Conservation (phyloP, 2,329 filamentous ascomycete species). For the Nemania abortiva region DNA sequence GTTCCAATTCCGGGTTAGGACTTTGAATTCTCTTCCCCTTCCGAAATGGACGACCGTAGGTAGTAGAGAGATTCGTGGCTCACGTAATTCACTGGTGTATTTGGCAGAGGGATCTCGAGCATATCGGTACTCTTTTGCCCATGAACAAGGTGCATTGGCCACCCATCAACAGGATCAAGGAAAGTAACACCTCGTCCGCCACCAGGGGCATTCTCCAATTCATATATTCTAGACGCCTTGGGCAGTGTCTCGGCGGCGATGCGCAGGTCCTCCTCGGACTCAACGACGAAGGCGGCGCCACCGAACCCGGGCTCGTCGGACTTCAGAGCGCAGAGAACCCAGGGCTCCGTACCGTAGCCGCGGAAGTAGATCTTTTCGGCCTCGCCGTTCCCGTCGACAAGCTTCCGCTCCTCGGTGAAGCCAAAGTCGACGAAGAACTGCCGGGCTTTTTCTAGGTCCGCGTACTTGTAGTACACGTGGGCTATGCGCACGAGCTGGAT, state of each 20-base stretch:
- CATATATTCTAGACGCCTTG: conserved; percentile 61
- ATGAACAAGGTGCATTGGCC: conserved; percentile 68
- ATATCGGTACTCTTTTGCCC: conserved; percentile 61
- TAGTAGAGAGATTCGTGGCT: conserved; percentile 23
- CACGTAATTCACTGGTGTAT: conserved; percentile 61
- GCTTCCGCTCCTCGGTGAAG: conserved; percentile 55
- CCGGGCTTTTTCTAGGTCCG: conserved; percentile 56
- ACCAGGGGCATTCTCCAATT: conserved; percentile 63
- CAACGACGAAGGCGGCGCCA: conserved; percentile 69
- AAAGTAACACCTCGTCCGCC: conserved; percentile 66
- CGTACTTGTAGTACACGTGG: conserved; percentile 63
- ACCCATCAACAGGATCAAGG: conserved; percentile 66
- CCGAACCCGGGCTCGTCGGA: conserved; percentile 64
- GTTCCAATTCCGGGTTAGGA: not conserved
- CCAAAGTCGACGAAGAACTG: conserved; percentile 63
- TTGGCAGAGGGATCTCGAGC: conserved; percentile 54
- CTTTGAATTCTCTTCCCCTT: too few relatives aligned
- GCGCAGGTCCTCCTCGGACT: conserved; percentile 66
- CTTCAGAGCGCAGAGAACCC: conserved; percentile 66
- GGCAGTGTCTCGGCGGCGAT: conserved; percentile 62
- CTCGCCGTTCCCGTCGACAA: conserved; percentile 15
- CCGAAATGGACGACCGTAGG: not conserved
- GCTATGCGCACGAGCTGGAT: conserved; percentile 52
- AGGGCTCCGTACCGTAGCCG: conserved; percentile 71
- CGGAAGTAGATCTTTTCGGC: conserved; percentile 67